Conservation (phyloP, 2,329 filamentous ascomycete species). For the Purpureocillium lavendulum region DNA sequence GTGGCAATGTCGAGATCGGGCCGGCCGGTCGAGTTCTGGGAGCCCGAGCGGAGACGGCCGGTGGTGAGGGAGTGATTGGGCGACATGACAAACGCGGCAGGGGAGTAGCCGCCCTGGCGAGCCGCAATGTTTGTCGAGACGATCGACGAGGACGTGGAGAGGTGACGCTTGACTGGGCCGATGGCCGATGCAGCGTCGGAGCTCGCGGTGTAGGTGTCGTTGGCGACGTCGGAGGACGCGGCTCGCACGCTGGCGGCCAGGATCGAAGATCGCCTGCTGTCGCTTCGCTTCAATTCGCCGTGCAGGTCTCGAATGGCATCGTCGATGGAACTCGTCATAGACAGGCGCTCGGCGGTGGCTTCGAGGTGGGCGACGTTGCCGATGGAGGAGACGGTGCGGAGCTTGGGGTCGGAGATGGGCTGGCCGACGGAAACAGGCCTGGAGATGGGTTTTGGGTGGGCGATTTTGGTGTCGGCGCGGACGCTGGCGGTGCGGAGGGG, state of each 20-base stretch:
- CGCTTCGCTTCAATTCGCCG: slow-evolving; percentile 60
- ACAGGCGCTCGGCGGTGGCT: slow-evolving; percentile 66
- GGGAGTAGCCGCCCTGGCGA: slow-evolving; percentile 62
- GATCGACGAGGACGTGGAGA: slow-evolving; percentile 51
- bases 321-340: slow-evolving; percentile 66
- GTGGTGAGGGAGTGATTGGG: slow-evolving; percentile 56
- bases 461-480: slow-evolving; percentile 35
- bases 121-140: slow-evolving; percentile 60
- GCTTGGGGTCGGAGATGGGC: slow-evolving; percentile 49
- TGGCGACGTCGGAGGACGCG: slow-evolving; percentile 18
- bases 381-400: slow-evolving; percentile 51
- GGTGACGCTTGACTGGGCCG: slow-evolving; percentile 29
- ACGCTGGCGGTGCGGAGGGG: slow-evolving; percentile 28
- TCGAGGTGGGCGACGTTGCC: slow-evolving; percentile 68
- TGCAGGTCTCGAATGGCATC: slow-evolving; percentile 69
- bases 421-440: slow-evolving; percentile 36
- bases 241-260: slow-evolving; percentile 39
- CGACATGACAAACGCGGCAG: slow-evolving; percentile 59
- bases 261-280: slow-evolving; percentile 58
- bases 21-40: slow-evolving; percentile 35
- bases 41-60: slow-evolving; percentile 45
- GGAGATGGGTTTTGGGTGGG: slow-evolving; percentile 35
- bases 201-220: slow-evolving; percentile 1
- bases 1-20: slow-evolving; percentile 32
- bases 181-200: slow-evolving; percentile 2